Base-by-base conservation (phyloP, 805 yeast genomes). In the Schwanniomyces occidentalis region DNA sequence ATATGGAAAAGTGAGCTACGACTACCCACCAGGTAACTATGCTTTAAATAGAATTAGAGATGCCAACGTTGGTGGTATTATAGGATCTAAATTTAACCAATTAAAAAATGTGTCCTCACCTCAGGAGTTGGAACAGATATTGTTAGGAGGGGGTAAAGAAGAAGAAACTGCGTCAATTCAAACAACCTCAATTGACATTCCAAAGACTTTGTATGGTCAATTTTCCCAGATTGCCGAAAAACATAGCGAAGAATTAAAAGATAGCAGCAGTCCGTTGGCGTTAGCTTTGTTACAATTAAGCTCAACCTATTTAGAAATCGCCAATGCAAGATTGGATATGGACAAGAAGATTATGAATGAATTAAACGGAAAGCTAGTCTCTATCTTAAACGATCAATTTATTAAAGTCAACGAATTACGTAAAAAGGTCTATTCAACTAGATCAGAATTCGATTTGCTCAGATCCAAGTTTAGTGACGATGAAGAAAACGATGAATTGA, bases 151-250 rank as follows among this genome's bases (percentile, higher is more conserved):
- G 17, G 46, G 41, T 10, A 46, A 45, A 18, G 48, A 40, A 4
- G 52, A 44, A 6, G 51, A 49, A 13, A 38, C 44, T 3, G 59
- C 45, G 17, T 45, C 51, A 16, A 47, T 54, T 30, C 69, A 63
- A 41, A 64, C 65, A 18, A 51, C 61, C 13, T 48, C 63, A 5
- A 48, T 52, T 6, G 52, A 63, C 20, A 56, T 78, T 24, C 88
- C 89, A 38, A 82, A 81, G 62, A 84, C 93, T 2, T 77, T 85
- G 53, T 75, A 81, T 24, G 88, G 85, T 38, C 87, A 85, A 38
- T 69, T 85, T 39, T 63, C 82, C 7, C 76, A 73, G 41, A 70
- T 82, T 26, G 73, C 82, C 18, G 61, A 63, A 26, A 69, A 65
- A 37, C 75, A 81, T 30, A 66, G 73, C 38, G 75, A 73, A 19